Conservation (phyloP, 129 eudicot species). For the Centrapalus pauciflorus region DNA sequence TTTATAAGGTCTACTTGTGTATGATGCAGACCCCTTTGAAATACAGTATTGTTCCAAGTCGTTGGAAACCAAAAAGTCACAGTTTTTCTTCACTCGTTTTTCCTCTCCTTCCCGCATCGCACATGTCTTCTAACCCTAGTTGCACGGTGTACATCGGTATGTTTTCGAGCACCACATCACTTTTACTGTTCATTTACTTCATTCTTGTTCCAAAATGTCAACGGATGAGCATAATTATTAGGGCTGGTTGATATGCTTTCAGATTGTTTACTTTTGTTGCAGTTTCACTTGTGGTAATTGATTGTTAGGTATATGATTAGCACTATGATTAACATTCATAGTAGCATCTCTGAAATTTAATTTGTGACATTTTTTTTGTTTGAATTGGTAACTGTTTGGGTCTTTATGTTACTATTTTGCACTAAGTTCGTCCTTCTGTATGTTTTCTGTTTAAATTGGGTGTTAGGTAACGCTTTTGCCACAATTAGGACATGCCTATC, state of each 20-base stretch:
- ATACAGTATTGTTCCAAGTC: too few species aligned
- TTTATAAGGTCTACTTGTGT: too few species aligned
- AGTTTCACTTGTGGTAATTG: neutral
- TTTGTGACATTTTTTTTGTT: neutral
- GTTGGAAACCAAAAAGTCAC: too few species aligned
- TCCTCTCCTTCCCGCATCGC: slow-evolving; percentile 2
- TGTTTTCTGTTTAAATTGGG: neutral
- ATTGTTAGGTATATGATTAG: neutral
- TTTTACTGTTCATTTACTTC: neutral
- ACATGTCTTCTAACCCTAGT: slow-evolving; percentile 29
- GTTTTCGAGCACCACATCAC: neutral
- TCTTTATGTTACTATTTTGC: neutral
- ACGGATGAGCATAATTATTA: neutral
- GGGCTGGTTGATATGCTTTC: neutral
- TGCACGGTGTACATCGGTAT: slow-evolving; percentile 27
- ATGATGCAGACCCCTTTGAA: too few species aligned
- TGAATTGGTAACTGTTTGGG: neutral
- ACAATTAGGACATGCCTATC: too few species aligned
- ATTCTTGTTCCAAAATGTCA: neutral
- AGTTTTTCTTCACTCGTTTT: neutral
- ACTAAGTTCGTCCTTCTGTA: neutral
- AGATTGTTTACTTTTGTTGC: neutral
- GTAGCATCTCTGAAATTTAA: neutral
- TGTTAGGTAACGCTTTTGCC: neutral
- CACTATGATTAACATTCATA: neutral